phyloP scores from a whole-genome alignment of 1,284 basidiomycete genomes.

The Leccinum laetum region DNA sequence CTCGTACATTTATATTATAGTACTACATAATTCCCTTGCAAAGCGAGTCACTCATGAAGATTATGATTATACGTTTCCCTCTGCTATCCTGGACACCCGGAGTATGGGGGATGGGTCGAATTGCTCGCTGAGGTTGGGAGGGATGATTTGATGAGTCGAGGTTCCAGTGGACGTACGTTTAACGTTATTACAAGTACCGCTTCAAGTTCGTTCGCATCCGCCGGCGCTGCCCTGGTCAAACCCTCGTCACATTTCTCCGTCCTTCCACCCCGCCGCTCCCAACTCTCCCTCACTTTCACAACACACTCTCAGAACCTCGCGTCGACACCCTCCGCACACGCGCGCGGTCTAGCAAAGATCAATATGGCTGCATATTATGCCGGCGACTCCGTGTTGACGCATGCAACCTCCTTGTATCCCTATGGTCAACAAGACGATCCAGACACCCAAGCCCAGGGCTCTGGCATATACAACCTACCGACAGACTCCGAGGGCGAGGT shows the following conservation, averaged over 20 bases:
- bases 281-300: conserved; percentile 4
- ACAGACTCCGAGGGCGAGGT: conserved; percentile 44
- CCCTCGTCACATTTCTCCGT: conserved; percentile 14
- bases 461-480: conserved; percentile 32
- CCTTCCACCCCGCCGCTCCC: not conserved
- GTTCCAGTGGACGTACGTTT: conserved; percentile 20
- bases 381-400: conserved; percentile 28
- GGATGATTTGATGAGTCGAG: conserved; percentile 6
- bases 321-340: conserved; percentile 1
- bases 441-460: conserved; percentile 23
- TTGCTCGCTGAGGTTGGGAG: not conserved
- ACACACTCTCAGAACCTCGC: conserved; percentile 5
- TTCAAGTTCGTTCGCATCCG: conserved; percentile 17
- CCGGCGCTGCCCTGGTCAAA: conserved; percentile 24
- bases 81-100: not conserved
- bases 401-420: conserved; percentile 33
- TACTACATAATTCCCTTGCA: no score
- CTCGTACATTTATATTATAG: no score
- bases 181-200: not conserved
- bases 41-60: no score
- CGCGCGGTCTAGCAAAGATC: conserved; percentile 13
- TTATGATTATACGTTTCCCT: not conserved
- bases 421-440: conserved; percentile 28
- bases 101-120: not conserved
- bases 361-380: conserved; percentile 34